These are phyloP conservation scores for Acanthamoeba healyi DNA, from an alignment of 208 protist genomes.

Conservation along the genomic window DNA sequence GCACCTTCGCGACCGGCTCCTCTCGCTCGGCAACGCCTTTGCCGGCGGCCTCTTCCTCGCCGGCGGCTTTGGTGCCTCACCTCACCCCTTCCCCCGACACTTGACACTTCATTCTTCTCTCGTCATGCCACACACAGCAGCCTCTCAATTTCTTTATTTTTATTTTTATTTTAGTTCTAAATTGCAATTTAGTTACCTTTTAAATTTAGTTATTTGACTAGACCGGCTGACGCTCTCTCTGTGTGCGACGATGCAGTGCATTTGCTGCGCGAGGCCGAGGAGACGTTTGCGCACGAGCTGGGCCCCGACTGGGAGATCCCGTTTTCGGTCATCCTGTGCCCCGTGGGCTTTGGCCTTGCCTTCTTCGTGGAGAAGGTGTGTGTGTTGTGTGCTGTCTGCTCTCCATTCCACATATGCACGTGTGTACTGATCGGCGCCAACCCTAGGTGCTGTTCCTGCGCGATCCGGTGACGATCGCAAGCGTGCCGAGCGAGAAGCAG, in stretches of 20 bases:
- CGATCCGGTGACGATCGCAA: background rate
- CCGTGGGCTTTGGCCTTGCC: slow-evolving; percentile 56
- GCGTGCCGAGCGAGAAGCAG: background rate
- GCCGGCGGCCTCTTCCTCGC: slow-evolving; percentile 70
- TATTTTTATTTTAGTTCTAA: background rate
- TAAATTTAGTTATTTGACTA: too few relatives aligned
- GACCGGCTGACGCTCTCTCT: too few relatives aligned
- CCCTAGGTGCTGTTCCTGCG: slow-evolving; percentile 29
- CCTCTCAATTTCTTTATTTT: background rate
- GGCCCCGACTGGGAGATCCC: slow-evolving; percentile 6
- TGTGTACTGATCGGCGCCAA: too few relatives aligned
- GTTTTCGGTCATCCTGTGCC: slow-evolving; percentile 39
- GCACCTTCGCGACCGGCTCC: slow-evolving; percentile 46
- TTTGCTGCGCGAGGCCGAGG: slow-evolving; percentile 72
- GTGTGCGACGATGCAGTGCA: background rate
- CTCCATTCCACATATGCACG: background rate
- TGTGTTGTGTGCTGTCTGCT: too few relatives aligned
- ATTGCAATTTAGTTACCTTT: too few relatives aligned
- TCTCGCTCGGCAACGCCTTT: slow-evolving; percentile 70
- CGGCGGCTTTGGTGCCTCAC: slow-evolving; percentile 49
- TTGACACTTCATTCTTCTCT: too few relatives aligned
- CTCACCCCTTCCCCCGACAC: too few relatives aligned
- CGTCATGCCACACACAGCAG: too few relatives aligned
- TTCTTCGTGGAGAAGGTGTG: slow-evolving; percentile 75
- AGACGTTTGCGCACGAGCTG: slow-evolving; percentile 63